phyloP scores from a whole-genome alignment of 768 basidiomycete species.

The Suillus placidus region DNA sequence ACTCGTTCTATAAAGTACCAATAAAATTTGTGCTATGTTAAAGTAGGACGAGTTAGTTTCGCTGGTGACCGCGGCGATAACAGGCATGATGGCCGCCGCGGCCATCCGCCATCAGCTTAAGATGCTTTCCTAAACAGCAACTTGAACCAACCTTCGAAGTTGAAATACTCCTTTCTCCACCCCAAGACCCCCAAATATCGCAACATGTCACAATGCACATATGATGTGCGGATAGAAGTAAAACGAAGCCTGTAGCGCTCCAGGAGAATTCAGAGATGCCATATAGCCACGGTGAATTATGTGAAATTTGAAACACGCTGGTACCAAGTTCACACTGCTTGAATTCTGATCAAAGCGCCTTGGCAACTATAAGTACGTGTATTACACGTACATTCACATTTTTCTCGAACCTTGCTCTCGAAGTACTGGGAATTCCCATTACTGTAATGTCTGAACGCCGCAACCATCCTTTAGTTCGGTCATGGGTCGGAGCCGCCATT shows the following conservation, averaged over 20 bases:
- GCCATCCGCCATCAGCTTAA: too few species aligned
- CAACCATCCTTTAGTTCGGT: neutral
- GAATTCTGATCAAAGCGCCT: neutral
- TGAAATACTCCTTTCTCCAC: neutral
- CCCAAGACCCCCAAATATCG: neutral
- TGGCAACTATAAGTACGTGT: constrained; percentile 1
- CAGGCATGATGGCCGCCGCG: neutral
- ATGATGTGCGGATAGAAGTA: neutral
- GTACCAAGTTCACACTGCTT: neutral
- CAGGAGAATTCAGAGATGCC: neutral
- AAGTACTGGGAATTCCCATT: neutral
- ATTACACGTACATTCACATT: too few species aligned
- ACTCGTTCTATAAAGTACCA: neutral
- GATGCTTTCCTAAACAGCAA: too few species aligned
- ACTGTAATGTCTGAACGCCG: neutral
- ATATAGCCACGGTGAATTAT: neutral
- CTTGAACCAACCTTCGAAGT: neutral
- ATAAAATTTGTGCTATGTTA: neutral
- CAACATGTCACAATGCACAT: neutral
- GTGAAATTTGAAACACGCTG: neutral
- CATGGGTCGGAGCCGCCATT: neutral
- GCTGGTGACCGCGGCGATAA: neutral
- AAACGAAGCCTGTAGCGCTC: neutral
- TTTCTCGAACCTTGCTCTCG: neutral
- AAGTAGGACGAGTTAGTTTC: neutral